Evolutionary conservation across 2,329 filamentous ascomycete species (phyloP), one percentile per base, ranked within the genome.

Genomic region (Talaromyces islandicus): DNA sequence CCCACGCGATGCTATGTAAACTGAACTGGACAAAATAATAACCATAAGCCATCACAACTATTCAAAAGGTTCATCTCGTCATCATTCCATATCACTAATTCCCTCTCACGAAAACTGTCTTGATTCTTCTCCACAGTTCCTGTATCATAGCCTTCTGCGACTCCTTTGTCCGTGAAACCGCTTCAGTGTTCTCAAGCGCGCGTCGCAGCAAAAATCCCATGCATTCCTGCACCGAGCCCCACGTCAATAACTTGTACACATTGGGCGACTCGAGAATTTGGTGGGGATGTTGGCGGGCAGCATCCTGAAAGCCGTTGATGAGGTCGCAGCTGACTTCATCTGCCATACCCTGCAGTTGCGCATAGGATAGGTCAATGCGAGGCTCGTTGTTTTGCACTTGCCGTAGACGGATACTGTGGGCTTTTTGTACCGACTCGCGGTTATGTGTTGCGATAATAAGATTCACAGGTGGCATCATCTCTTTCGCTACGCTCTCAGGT

Each of bases 281-380:
- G 52, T 64, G 62, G 27, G 63, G 64, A 4, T 53, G 21, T 14
- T 61, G 58, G 27, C 29, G 25, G 2, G 41, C n/a, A 11, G 43
- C 38, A 53, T 58, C 19, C 66, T 67, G 68, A 67, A 68, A 74
- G 64, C 67, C 75, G 60, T 83, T 75, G 17, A 86, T 75, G 1
- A 87, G 72, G 41, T 80, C 78, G 65, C 83, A 82, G 60, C 88
- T 91, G 57, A 97, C 86, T 71, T 97, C 92, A 67, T 97, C 93
- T 1, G 93, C 93, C 93, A 97, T 97, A 46, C 93, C 92, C 78
- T 93, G 89, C 0, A 97, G 83, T 77, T 97, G 92, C 2, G 89
- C 89, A 72, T 91, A 92, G 38, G 78, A 76, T 2, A 85, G 74
- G 14, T 81, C 77, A 53, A 78, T 72, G 43, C 73, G 70, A 54